phyloP scores from a whole-genome alignment of 1,284 basidiomycete species.

The Takashimella tepidaria region DNA sequence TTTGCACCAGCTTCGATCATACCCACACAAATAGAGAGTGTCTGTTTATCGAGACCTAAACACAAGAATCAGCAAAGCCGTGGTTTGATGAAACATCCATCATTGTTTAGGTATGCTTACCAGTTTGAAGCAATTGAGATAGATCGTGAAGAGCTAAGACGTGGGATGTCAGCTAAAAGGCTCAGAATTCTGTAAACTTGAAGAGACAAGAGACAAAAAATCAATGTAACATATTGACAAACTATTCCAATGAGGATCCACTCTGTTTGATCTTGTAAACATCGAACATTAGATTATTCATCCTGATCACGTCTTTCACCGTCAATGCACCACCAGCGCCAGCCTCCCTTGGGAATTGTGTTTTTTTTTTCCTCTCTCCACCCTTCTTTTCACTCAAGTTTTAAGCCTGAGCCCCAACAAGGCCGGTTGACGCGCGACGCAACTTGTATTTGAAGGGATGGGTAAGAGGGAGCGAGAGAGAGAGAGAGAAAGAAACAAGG shows the following conservation, averaged over 20 bases:
- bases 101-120: constrained; percentile 15
- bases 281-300: no score
- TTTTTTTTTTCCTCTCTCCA: no score
- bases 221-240: no score
- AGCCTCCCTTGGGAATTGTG: no score
- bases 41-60: constrained; percentile 44
- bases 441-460: background rate
- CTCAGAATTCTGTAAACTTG: no score
- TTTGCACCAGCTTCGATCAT: constrained; percentile 47
- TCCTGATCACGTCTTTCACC: background rate
- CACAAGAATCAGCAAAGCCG: background rate
- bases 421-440: no score
- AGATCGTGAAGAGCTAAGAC: constrained; percentile 39
- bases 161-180: no score
- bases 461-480: background rate
- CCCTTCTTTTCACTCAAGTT: no score
- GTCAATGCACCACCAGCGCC: background rate
- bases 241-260: no score
- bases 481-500: background rate
- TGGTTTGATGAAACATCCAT: background rate
- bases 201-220: no score
- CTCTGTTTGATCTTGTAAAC: no score
- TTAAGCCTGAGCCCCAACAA: no score
- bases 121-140: constrained; percentile 42
- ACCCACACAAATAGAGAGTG: constrained; percentile 41